Evolutionary conservation across 2,329 filamentous ascomycete species (phyloP).

Genomic region (Huntiella decipiens): DNA sequence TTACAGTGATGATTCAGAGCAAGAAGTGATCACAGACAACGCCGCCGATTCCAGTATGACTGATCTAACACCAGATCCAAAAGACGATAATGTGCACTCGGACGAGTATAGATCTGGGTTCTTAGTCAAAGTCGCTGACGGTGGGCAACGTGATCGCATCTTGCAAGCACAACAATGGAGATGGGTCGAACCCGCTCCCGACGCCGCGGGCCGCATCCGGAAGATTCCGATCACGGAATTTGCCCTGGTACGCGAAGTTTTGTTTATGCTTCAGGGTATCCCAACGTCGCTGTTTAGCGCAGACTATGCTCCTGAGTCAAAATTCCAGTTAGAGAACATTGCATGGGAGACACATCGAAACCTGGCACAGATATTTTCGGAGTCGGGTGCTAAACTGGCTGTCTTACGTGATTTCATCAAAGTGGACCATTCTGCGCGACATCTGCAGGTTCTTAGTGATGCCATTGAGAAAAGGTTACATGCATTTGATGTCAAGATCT

Average conservation of each 20-base stretch:
- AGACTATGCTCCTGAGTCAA: conserved; percentile 21
- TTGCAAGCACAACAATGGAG: conserved; percentile 21
- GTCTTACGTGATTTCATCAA: conserved; percentile 27
- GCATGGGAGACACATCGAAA: conserved; percentile 31
- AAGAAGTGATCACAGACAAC: conserved; percentile 23
- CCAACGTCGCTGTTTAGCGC: conserved; percentile 50
- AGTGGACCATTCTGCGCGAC: conserved; percentile 29
- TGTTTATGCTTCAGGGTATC: conserved; percentile 73
- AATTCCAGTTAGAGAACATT: conserved; percentile 29
- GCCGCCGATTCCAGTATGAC: conserved; percentile 19
- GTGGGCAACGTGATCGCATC: conserved; percentile 17
- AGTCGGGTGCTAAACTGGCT: conserved; percentile 26
- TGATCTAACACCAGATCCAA: conserved; percentile 17
- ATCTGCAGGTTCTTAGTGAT: conserved; percentile 54
- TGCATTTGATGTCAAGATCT: conserved; percentile 39
- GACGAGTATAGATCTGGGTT: conserved; percentile 16
- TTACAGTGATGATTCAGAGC: conserved; percentile 48
- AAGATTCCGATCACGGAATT: conserved; percentile 45
- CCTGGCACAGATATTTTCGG: conserved; percentile 27
- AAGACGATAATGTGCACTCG: background rate
- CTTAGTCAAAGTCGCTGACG: conserved; percentile 19
- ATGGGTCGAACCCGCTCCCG: conserved; percentile 18
- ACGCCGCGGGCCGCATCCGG: conserved; percentile 18
- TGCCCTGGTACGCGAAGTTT: conserved; percentile 52
- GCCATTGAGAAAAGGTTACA: conserved; percentile 37